A percentile compares a stretch with the other conserved stretches of the same genome.
phyloP scores from a whole-genome alignment of 1,284 basidiomycete species.

The Marasmius sp. region DNA sequence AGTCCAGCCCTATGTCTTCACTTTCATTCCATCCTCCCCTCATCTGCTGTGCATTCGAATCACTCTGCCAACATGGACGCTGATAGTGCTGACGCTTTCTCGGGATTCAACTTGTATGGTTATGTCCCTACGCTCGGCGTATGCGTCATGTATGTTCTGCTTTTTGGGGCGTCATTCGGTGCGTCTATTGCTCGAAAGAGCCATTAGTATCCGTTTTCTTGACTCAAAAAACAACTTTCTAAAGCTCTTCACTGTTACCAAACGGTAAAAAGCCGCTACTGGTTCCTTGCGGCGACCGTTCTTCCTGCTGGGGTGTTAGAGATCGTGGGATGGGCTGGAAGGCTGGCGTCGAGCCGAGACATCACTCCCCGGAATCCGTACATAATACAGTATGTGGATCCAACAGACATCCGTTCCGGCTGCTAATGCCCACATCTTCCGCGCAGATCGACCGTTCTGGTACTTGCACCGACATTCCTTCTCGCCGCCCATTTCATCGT shows the following conservation, averaged over 20 bases:
- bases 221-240: background rate
- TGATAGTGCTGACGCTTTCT: too few relatives aligned
- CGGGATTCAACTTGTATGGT: conserved; percentile 26
- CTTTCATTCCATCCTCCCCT: too few relatives aligned
- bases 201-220: background rate
- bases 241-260: conserved; percentile 44
- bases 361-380: conserved; percentile 27
- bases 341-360: conserved; percentile 35
- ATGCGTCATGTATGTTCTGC: conserved; percentile 34
- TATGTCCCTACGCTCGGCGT: conserved; percentile 42
- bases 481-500: conserved; percentile 54
- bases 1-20: too few relatives aligned
- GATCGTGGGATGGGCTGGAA: conserved; percentile 45
- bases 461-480: conserved; percentile 50
- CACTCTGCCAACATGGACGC: too few relatives aligned
- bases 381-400: conserved; percentile 30
- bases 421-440: background rate
- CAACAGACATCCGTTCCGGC: background rate
- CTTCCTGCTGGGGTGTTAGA: conserved; percentile 51
- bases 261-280: conserved; percentile 40
- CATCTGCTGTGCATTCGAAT: too few relatives aligned
- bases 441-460: conserved; percentile 19
- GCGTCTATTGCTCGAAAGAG: conserved; percentile 8
- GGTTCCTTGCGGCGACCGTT: conserved; percentile 55
- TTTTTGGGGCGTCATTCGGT: conserved; percentile 42